phyloP scores from a whole-genome alignment of 2,329 filamentous ascomycete genomes.

The Aschersonia sp. region DNA sequence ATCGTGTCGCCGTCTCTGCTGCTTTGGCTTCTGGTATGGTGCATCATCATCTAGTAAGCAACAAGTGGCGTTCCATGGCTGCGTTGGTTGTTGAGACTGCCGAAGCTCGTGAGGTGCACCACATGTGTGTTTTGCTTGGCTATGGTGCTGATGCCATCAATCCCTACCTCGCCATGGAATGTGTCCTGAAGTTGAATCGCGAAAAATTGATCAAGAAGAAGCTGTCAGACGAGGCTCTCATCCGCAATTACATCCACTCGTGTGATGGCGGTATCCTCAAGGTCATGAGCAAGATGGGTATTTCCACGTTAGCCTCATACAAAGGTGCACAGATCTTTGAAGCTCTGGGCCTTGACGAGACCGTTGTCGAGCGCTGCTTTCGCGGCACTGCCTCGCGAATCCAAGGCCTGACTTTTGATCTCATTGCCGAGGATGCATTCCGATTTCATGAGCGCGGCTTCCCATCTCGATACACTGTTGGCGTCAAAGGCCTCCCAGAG shows the following conservation, averaged over 20 bases:
- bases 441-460: constrained; percentile 90
- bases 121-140: constrained; percentile 95
- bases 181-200: constrained; percentile 90
- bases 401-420: constrained; percentile 83
- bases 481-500: constrained; percentile 70
- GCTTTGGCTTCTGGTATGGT: constrained; percentile 85
- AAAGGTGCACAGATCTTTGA: constrained; percentile 98
- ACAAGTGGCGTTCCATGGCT: constrained; percentile 85
- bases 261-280: constrained; percentile 94
- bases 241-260: constrained; percentile 94
- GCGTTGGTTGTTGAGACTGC: constrained; percentile 84
- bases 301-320: constrained; percentile 89
- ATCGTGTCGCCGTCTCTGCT: constrained; percentile 75
- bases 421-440: constrained; percentile 88
- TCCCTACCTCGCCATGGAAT: constrained; percentile 91
- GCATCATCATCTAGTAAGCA: constrained; percentile 87
- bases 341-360: constrained; percentile 82
- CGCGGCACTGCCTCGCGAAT: constrained; percentile 88
- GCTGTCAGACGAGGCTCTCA: constrained; percentile 65
- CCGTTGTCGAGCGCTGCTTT: constrained; percentile 88
- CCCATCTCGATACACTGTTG: constrained; percentile 63
- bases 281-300: constrained; percentile 99
- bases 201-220: constrained; percentile 89
- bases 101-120: constrained; percentile 92
- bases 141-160: constrained; percentile 92